Percentiles rank a stretch among this genome's conserved stretches.
These are phyloP conservation scores for Amborella trichopoda DNA, from an alignment of 164 flowering plant genomes.

Conservation along the genomic window DNA sequence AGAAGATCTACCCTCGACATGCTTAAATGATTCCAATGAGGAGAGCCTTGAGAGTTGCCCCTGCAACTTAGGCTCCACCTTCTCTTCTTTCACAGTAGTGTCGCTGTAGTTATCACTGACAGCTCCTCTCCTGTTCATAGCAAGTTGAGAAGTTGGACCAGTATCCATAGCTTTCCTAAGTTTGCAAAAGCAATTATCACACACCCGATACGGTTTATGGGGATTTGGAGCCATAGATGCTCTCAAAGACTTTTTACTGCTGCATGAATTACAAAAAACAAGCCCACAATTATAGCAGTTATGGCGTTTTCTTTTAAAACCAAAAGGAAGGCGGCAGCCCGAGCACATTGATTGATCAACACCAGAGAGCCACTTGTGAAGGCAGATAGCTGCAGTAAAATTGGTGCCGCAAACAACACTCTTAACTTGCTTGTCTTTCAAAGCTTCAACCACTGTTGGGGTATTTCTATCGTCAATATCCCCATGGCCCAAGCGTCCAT, in stretches of 20 bases:
- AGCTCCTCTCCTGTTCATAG: conserved; percentile 60
- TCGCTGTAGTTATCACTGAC: conserved; percentile 45
- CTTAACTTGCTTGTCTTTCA: conserved; percentile 95
- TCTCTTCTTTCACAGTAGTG: conserved; percentile 55
- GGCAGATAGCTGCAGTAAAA: conserved; percentile 90
- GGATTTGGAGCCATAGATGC: conserved; percentile 99
- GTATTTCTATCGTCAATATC: conserved; percentile 18
- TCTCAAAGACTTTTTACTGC: conserved; percentile 85
- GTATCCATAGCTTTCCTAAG: conserved; percentile 60
- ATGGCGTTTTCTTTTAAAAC: conserved; percentile 95
- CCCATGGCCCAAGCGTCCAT: conserved; percentile 94
- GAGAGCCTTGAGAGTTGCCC: conserved; percentile 62
- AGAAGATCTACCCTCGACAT: conserved; percentile 9
- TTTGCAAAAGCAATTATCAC: conserved; percentile 77
- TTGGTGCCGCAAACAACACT: conserved; percentile 93
- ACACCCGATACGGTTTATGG: conserved; percentile 89
- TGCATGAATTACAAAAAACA: conserved; percentile 94
- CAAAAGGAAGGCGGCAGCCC: conserved; percentile 89
- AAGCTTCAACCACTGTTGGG: conserved; percentile 56
- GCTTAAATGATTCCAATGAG: conserved; percentile 71
- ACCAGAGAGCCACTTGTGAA: conserved; percentile 94
- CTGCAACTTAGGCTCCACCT: conserved; percentile 53
- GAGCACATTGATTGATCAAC: conserved; percentile 97
- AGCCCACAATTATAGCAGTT: conserved; percentile 98
- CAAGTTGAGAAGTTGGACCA: conserved; percentile 55